Percentiles rank a stretch among this genome's conserved stretches.
These are phyloP conservation scores for Comarum palustre DNA, from an alignment of 306 rosid genomes.

Conservation along the genomic window DNA sequence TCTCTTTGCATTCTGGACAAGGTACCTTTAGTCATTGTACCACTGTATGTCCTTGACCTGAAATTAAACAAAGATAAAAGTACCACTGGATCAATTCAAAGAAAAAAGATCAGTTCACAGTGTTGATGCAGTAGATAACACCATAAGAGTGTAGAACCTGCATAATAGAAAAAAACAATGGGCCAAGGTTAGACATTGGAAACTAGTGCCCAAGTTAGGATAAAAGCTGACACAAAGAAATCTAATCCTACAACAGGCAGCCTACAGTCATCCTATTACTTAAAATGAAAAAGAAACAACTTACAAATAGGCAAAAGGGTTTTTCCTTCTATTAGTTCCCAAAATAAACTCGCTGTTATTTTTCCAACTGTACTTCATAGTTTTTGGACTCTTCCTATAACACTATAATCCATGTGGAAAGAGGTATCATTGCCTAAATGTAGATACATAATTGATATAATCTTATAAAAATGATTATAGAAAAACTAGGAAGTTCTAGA, in stretches of 20 bases:
- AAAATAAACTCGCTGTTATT: not conserved
- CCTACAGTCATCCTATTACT: not conserved
- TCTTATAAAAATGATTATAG: too few species aligned
- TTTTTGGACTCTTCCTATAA: not conserved
- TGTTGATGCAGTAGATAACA: constrained; percentile 83
- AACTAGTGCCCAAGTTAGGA: not conserved
- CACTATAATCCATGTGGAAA: not conserved
- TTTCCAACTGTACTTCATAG: not conserved
- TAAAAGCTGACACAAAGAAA: not conserved
- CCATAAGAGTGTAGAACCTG: constrained; percentile 99
- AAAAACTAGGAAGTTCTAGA: too few species aligned
- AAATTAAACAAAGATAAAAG: not conserved
- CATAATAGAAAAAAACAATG: constrained; percentile 27
- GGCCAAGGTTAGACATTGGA: not conserved
- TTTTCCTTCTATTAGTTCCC: not conserved
- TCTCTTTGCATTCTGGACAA: constrained; percentile 89
- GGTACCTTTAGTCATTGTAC: constrained; percentile 93
- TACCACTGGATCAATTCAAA: not conserved
- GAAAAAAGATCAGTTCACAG: too few species aligned
- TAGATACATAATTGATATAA: not conserved
- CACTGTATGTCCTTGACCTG: constrained; percentile 98
- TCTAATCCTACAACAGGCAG: not conserved
- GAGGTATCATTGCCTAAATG: not conserved
- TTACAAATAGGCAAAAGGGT: not conserved
- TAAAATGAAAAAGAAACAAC: not conserved